phyloP scores from a whole-genome alignment of 2,329 filamentous ascomycete species.

The Lecanicillium sp. region DNA sequence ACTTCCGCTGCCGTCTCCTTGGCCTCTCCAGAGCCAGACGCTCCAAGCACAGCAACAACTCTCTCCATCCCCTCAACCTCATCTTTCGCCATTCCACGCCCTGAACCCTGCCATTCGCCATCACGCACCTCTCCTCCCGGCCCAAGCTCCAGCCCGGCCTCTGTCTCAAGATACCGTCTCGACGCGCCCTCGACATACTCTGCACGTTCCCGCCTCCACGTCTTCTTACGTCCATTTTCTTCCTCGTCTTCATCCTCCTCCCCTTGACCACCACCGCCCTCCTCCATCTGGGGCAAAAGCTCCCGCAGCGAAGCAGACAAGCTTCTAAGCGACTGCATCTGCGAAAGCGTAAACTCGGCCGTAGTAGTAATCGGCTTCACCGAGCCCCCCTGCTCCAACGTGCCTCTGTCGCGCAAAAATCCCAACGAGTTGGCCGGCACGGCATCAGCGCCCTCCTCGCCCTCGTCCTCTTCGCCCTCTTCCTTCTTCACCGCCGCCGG shows the following conservation, averaged over 20 bases:
- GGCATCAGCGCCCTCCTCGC: slow-evolving; percentile 1
- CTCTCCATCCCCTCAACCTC: slow-evolving; percentile 52
- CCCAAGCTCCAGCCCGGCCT: slow-evolving; percentile 58
- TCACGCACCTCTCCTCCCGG: slow-evolving; percentile 53
- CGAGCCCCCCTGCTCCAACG: slow-evolving; percentile 40
- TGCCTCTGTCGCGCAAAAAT: slow-evolving; percentile 49
- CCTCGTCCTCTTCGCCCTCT: slow-evolving; percentile 4
- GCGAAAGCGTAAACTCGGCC: slow-evolving; percentile 69
- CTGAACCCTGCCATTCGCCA: slow-evolving; percentile 54
- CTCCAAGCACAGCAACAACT: slow-evolving; percentile 36
- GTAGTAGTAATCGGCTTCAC: slow-evolving; percentile 58
- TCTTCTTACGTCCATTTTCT: slow-evolving; percentile 31
- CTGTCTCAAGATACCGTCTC: slow-evolving; percentile 63
- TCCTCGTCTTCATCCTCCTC: slow-evolving; percentile 25
- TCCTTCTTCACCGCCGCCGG: slow-evolving; percentile 6
- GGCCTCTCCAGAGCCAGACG: slow-evolving; percentile 12
- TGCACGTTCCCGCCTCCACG: slow-evolving; percentile 61
- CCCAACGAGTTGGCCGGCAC: slow-evolving; percentile 29
- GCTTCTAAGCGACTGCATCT: slow-evolving; percentile 69
- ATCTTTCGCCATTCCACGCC: slow-evolving; percentile 36
- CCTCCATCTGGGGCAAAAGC: slow-evolving; percentile 54
- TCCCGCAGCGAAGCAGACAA: slow-evolving; percentile 53
- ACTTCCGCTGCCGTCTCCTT: background rate
- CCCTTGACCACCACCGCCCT: slow-evolving; percentile 13
- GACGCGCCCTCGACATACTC: slow-evolving; percentile 80